A percentile compares a stretch with the other conserved stretches of the same genome.
These are phyloP conservation scores for Myrmaecium sp. DNA, from an alignment of 2,329 filamentous ascomycete species.

Conservation along the genomic window DNA sequence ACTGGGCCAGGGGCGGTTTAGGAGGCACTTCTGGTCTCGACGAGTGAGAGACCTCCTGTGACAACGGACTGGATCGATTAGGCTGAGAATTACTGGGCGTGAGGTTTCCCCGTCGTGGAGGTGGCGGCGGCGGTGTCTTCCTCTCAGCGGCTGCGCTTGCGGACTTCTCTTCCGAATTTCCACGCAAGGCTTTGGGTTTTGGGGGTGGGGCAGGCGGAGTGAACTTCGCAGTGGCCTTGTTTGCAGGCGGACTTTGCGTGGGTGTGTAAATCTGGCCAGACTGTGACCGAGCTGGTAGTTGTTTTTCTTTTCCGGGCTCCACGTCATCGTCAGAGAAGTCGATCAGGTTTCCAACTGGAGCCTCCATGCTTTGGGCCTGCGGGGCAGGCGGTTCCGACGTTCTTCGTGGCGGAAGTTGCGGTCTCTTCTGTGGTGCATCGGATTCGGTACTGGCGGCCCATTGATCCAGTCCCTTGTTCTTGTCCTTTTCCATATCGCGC, in stretches of 20 bases:
- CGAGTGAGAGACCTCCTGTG: slow-evolving; percentile 7
- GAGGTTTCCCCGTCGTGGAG: slow-evolving; percentile 15
- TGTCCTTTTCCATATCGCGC: slow-evolving; percentile 25
- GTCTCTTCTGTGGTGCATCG: slow-evolving; percentile 17
- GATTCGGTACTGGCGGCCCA: slow-evolving; percentile 17
- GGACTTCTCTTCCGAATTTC: slow-evolving; percentile 16
- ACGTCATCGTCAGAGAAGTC: slow-evolving; percentile 29
- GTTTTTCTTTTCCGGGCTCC: not conserved
- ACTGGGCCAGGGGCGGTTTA: slow-evolving; percentile 17
- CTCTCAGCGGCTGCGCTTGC: slow-evolving; percentile 5
- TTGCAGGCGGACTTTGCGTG: not conserved
- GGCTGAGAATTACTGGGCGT: slow-evolving; percentile 7
- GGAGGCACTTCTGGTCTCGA: slow-evolving; percentile 17
- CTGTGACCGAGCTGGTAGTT: not conserved
- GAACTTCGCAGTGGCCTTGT: slow-evolving; percentile 12
- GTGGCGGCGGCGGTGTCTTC: slow-evolving; percentile 10
- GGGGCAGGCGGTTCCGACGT: slow-evolving; percentile 11
- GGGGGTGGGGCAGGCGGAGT: slow-evolving; percentile 14
- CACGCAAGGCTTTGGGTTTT: slow-evolving; percentile 22
- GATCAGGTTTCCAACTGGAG: slow-evolving; percentile 24
- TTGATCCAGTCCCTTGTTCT: slow-evolving; percentile 15
- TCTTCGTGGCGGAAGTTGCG: slow-evolving; percentile 19
- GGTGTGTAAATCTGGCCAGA: not conserved
- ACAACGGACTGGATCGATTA: slow-evolving; percentile 13
- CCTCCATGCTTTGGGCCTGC: slow-evolving; percentile 8